Conservation (phyloP, 352 stramenopile genomes). For the Lagenidium sp. region DNA sequence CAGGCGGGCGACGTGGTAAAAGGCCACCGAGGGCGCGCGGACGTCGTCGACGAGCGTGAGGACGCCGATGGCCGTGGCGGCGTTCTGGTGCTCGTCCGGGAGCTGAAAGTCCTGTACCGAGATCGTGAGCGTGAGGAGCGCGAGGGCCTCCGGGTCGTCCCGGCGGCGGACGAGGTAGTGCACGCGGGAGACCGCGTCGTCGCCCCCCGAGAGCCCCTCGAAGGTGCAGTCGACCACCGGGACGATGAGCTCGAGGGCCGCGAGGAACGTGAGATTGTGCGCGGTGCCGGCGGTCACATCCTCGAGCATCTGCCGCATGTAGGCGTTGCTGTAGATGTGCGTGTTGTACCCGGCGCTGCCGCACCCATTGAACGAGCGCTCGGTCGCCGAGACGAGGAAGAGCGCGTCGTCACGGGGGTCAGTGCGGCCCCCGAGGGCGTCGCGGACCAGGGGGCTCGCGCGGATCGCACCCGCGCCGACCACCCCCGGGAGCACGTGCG, state of each 20-base stretch:
- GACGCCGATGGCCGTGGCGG: slow-evolving; percentile 1
- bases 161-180: slow-evolving; percentile 12
- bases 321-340: slow-evolving; percentile 21
- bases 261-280: slow-evolving; percentile 28
- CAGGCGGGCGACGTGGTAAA: slow-evolving; percentile 6
- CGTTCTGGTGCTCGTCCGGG: not conserved
- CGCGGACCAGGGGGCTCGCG: slow-evolving; percentile 20
- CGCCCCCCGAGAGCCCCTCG: slow-evolving; percentile 6
- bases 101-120: slow-evolving; percentile 14
- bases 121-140: slow-evolving; percentile 8
- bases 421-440: slow-evolving; percentile 15
- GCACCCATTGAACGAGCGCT: slow-evolving; percentile 12
- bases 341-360: not conserved
- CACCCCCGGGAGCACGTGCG: slow-evolving; percentile 17
- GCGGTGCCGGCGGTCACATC: slow-evolving; percentile 12
- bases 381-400: slow-evolving; percentile 18
- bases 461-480: slow-evolving; percentile 17
- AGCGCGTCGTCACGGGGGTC: slow-evolving; percentile 18
- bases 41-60: slow-evolving; percentile 14
- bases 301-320: slow-evolving; percentile 17
- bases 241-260: slow-evolving; percentile 26
- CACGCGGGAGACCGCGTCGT: slow-evolving; percentile 1
- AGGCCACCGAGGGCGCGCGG: not conserved
- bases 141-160: slow-evolving; percentile 7
- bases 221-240: slow-evolving; percentile 33